Evolutionary conservation across 2,329 filamentous ascomycete genomes (phyloP), one percentile per base, ranked within the genome.

Genomic region (Aaosphaeria arxii): DNA sequence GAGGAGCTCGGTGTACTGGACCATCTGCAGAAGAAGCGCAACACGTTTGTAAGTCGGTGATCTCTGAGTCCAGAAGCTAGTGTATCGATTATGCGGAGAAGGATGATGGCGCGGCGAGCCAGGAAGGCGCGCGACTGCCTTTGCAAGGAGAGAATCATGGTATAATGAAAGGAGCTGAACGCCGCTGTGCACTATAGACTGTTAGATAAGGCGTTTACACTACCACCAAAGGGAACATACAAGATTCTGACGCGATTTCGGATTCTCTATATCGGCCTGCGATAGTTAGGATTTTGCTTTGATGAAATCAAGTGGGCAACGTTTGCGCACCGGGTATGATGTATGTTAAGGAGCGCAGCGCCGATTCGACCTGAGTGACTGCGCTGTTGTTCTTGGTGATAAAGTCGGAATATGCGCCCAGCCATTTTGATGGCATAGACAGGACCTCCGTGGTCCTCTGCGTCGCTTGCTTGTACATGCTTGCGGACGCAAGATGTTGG

Each of bases 311-410:
- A 9, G 13, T 6, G 7, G 28, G 5, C 38, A 17, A 17, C 32
- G 42, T 69, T 13, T 56, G 48, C 67, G 48, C 67, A 85, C 88
- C 91, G 49, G 92, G 94, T 43, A 97, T 94, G 56, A 99, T 91
- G 70, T 99, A 99, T 42, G 92, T 96, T 56, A 99, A 75, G 30
- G 91, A 96, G 36, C 94, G 85, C 64, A 99, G 76, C 11, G 91
- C 90, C 54, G 89, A 95, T 76, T 99, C 94, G 54, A 99, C 92
- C 75, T 96, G 91, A 43, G 90, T 89, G 45, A 99, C 91, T 50
- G 95, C 90, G 64, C 90, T 87, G 52, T 91, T 86, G 70, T 99
- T 99, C 74, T 92, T 94, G 53, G 89, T 88, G 75, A 99, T 92
- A 74, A 97, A 96, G 56, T 94, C 86, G 63, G 85, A 84, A 72